Base-by-base conservation (phyloP, 306 rosid genomes). In the Prunus mongolica region DNA sequence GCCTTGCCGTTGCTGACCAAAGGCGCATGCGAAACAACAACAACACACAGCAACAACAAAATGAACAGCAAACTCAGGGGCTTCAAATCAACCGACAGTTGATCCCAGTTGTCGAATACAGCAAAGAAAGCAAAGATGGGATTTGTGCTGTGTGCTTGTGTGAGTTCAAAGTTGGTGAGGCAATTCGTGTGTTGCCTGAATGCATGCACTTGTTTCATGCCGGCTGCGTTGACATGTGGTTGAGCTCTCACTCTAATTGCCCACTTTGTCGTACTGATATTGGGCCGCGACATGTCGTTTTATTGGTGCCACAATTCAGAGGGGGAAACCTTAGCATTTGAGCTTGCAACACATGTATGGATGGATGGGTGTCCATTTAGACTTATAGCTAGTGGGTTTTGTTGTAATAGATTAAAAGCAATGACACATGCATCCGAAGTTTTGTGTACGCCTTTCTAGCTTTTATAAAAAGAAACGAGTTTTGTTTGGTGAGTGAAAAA, bases 151-250 rank as follows among this genome's bases (percentile, higher is more conserved):
- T 78, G 55, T 78, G 82, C 45, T 78, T 64, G 67, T 25, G 50
- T 10, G 82, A 78, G 38, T 78, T 78, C 65, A 20, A 49, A 3
- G 72, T 71, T 13, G 67, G 57, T 14, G 77, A 78, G 67, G 38
- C 50, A 5, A 52, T 78, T 14, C 65, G 77, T 6, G 27, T 64
- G 16, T 30, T 71, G 38, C 77, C 73, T 0, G 77, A 71, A 65
- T 78, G 82, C 19, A 15, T 54, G 72, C 82, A 71, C 72, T 63
- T 71, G 61, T 78, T 71, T 54, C 77, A 78, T 72, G 78, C 28
- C 0, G 22, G 67, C 45, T 78, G 82, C 47, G 44, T 78, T 27
- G 82, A 78, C 47, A 10, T 50, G 50, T 78, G 77, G 67, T 20
- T 78, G 15, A 52, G 8, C 19, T 51, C 60, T n/a, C 60, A 64